These are phyloP conservation scores for Hypoxylon sp. DNA, from an alignment of 2,329 filamentous ascomycete species.

Conservation along the genomic window DNA sequence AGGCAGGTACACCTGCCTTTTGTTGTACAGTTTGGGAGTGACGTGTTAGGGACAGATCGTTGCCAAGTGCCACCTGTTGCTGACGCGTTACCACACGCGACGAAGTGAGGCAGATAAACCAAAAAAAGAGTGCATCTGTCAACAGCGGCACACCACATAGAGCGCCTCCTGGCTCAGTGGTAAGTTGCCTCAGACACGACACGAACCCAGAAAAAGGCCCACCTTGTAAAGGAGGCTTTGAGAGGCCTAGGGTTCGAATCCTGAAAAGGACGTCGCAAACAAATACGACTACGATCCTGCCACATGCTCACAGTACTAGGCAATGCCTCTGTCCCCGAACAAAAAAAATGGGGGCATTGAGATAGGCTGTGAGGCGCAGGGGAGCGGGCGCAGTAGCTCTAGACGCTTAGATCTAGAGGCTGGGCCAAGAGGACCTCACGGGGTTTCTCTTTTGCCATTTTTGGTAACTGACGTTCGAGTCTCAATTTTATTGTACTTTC, in stretches of 20 bases:
- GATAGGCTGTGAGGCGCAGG: neutral
- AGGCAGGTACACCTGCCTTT: no score
- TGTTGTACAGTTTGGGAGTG: neutral
- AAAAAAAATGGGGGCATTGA: neutral
- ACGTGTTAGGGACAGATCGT: neutral
- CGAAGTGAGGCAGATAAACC: neutral
- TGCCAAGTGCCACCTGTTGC: neutral
- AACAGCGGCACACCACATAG: neutral
- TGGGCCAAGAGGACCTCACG: neutral
- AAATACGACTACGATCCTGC: neutral
- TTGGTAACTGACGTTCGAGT: neutral
- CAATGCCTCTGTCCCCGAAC: neutral
- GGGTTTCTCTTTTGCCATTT: conserved; percentile 2
- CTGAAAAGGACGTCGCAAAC: neutral
- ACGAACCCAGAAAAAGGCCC: neutral
- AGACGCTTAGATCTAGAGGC: conserved; percentile 1
- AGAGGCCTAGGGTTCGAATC: neutral
- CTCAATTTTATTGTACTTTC: no score
- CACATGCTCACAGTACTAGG: neutral
- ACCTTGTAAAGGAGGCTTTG: no score
- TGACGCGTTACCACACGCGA: neutral
- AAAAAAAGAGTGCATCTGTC: neutral
- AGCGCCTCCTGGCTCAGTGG: neutral
- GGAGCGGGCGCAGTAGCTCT: conserved; percentile 2
- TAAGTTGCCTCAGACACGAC: neutral